Evolutionary conservation across 495 filamentous ascomycete species (phyloP), one percentile per base, ranked within the genome.

Genomic region (Penicillium mononematosum): DNA sequence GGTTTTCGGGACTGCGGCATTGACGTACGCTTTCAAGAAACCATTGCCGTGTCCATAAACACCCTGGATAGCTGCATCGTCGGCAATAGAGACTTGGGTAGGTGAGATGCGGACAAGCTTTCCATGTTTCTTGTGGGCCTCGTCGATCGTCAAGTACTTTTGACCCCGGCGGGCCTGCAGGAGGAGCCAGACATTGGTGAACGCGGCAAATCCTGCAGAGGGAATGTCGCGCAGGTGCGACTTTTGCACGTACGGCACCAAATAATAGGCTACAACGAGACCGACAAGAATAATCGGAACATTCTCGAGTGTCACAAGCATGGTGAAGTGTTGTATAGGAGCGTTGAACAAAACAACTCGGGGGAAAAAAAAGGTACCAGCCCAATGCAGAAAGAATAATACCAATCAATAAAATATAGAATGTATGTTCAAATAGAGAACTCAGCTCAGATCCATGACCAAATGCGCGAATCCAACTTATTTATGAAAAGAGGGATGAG

Each of bases 141-240:
- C 70, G 58, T 95, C 78, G 19, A 96, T 89, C 3, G 82, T 76
- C 4, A 78, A 58, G 66, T 83, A 94, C 11, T 91, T 82, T 41
- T 81, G 76, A 2, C 90, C 89, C 34, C 79, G 77, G 3, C 91
- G 84, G 49, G 77, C 75, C 44, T 90, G 86, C 22, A 81, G 74
- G 43, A 95, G 66, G 29, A 94, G 78, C 91, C 91, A 96, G 27
- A 91, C 73, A 64, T 91, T 89, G 32, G 88, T 83, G 70, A 89
- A 90, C 43, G 83, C 85, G 3, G 85, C 85, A 0, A 75, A 54
- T 41, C 86, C 82, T 0, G 91, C 88, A 5, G 78, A 77, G 1
- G 91, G 89, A 44, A 94, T 85, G 53, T 80, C 72, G 42, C 81
- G 77, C 56, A 94, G 77, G 14, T 78, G 75, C 62, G 77, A 75